Percentiles rank a stretch among this genome's conserved stretches.
These are phyloP conservation scores for Colletotrichum camelliae DNA, from an alignment of 2,329 filamentous ascomycete genomes.

Conservation along the genomic window DNA sequence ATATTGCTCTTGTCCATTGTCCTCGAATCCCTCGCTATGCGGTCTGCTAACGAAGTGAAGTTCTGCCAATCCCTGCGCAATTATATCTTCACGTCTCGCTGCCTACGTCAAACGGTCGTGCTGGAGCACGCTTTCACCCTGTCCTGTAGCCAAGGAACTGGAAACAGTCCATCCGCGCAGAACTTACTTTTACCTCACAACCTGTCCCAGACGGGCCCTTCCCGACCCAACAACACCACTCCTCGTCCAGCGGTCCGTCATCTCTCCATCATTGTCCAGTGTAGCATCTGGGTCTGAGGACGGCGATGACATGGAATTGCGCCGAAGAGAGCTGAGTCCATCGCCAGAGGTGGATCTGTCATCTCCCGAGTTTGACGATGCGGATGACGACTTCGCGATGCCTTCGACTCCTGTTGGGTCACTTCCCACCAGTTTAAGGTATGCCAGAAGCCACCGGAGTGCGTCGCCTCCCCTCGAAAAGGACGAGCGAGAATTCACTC, in stretches of 20 bases:
- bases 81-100: conserved; percentile 91
- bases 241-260: conserved; percentile 59
- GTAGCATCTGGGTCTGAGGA: conserved; percentile 58
- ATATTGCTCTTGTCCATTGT: not conserved
- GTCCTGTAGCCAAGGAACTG: conserved; percentile 90
- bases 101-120: conserved; percentile 87
- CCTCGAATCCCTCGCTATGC: not conserved
- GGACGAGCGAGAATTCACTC: conserved; percentile 95
- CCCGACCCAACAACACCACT: conserved; percentile 48
- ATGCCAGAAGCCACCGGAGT: conserved; percentile 58
- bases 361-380: conserved; percentile 82
- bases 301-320: conserved; percentile 73
- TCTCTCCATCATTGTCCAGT: conserved; percentile 85
- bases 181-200: conserved; percentile 96
- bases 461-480: conserved; percentile 89
- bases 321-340: conserved; percentile 77
- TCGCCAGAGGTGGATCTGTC: conserved; percentile 95
- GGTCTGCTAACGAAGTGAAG: conserved; percentile 51
- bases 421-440: conserved; percentile 57
- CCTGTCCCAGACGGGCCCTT: conserved; percentile 81
- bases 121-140: conserved; percentile 79
- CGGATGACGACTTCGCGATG: conserved; percentile 63
- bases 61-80: conserved; percentile 92
- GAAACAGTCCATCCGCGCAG: conserved; percentile 91
- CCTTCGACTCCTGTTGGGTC: conserved; percentile 69